phyloP scores from a whole-genome alignment of 2,329 filamentous ascomycete species.

The Chrysoporthe cubensis region DNA sequence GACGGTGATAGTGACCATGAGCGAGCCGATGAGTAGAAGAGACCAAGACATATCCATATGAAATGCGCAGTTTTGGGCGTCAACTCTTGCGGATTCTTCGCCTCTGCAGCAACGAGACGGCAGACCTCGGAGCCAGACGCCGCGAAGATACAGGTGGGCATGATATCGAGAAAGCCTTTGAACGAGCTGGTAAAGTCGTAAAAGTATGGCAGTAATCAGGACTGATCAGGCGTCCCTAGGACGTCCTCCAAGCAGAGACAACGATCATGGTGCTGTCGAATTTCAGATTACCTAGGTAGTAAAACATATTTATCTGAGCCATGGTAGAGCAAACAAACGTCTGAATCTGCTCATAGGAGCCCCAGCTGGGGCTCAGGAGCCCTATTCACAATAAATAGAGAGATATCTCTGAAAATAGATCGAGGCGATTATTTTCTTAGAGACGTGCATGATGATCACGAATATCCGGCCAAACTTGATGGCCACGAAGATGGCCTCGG shows the following conservation, averaged over 20 bases:
- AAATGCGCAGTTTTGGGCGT: slow-evolving; percentile 49
- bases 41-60: slow-evolving; percentile 48
- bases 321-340: too few relatives aligned
- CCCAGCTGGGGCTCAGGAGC: neutral
- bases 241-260: slow-evolving; percentile 48
- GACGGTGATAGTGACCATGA: slow-evolving; percentile 50
- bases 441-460: slow-evolving; percentile 45
- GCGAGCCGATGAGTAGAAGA: slow-evolving; percentile 50
- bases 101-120: slow-evolving; percentile 49
- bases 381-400: neutral
- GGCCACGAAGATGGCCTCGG: slow-evolving; percentile 47
- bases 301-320: too few relatives aligned
- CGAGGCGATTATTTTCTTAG: neutral
- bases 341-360: neutral
- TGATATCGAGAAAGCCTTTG: slow-evolving; percentile 58
- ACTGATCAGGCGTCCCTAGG: slow-evolving; percentile 41
- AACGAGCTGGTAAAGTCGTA: slow-evolving; percentile 48
- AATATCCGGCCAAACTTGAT: slow-evolving; percentile 54
- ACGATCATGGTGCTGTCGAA: slow-evolving; percentile 40
- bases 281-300: neutral
- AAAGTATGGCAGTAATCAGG: slow-evolving; percentile 49
- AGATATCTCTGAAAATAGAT: neutral
- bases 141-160: slow-evolving; percentile 52
- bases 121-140: slow-evolving; percentile 52
- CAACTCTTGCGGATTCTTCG: slow-evolving; percentile 45